Percentiles rank a stretch among this genome's conserved stretches.
phyloP scores from a whole-genome alignment of 2,329 filamentous ascomycete genomes.

The Cercospora janseana region DNA sequence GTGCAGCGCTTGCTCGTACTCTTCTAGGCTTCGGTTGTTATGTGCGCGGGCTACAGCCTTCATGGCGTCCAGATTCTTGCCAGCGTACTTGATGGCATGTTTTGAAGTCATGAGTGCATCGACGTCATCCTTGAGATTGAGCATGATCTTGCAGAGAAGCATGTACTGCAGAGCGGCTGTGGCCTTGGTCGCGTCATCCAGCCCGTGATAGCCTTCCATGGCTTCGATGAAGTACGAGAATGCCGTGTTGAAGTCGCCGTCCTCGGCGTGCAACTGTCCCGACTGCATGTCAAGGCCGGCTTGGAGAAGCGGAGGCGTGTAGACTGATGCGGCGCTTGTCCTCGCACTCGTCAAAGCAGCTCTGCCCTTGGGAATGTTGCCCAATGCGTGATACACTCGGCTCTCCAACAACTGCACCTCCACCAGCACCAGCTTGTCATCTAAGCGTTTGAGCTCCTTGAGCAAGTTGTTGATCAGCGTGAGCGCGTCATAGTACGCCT shows the following conservation, averaged over 20 bases:
- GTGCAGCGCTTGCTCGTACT: constrained; percentile 90
- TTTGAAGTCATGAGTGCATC: constrained; percentile 92
- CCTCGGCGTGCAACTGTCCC: constrained; percentile 97
- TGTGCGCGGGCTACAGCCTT: constrained; percentile 96
- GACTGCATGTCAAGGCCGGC: constrained; percentile 98
- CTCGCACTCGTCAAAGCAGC: constrained; percentile 91
- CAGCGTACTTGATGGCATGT: constrained; percentile 93
- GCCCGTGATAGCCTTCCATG: constrained; percentile 90
- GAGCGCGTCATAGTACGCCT: constrained; percentile 94
- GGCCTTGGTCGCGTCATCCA: constrained; percentile 84
- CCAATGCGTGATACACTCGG: constrained; percentile 92
- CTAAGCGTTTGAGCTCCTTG: constrained; percentile 93
- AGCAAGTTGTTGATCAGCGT: constrained; percentile 95
- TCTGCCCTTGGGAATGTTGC: constrained; percentile 93
- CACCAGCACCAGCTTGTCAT: constrained; percentile 96
- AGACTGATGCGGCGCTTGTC: constrained; percentile 93
- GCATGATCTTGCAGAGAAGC: constrained; percentile 99
- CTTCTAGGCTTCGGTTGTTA: constrained; percentile 89
- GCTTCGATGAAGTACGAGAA: constrained; percentile 99
- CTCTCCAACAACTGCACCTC: constrained; percentile 98
- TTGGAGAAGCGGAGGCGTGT: constrained; percentile 91
- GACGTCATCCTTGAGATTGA: constrained; percentile 94
- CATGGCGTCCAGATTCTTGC: constrained; percentile 96
- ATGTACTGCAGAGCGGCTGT: constrained; percentile 98
- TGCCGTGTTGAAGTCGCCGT: constrained; percentile 97